Evolutionary conservation across 2,329 filamentous ascomycete genomes (phyloP), one percentile per base, ranked within the genome.

Genomic region (Elsinoe arachidis): DNA sequence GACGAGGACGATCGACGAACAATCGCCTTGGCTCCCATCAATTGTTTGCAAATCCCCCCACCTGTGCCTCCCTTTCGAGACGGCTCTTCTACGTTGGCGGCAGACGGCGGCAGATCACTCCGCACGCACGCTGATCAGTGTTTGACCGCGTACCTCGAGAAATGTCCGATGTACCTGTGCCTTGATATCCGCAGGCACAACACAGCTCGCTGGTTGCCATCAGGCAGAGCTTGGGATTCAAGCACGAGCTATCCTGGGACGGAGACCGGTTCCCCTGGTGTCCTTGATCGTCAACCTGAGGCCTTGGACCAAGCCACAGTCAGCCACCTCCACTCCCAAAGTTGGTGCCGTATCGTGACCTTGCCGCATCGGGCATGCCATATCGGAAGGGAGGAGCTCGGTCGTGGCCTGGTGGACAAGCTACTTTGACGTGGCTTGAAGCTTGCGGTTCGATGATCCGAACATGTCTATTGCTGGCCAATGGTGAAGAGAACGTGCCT

Each of bases 361-460:
- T 39, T 35, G n/a, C 49, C 35, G n/a, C 34, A 53, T 38, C 33
- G n/a, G 33, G 19, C 15, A 17, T 15, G 14, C 15, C 33, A 39
- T 39, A 15, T 53, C 21, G 49, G 33, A 53, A 11, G 33, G 15
- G 10, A 11, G 17, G 49, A 53, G 41, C 35, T 39, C 33, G 33
- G 35, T 53, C 35, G 11, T 21, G 21, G 19, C 37, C 49, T 38
- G 33, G 33, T 19, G 19, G 12, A 34, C 33, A 53, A n/a, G 34
- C 49, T 53, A 53, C 21, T 26, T 33, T 26, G 3, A 11, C 5
- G 49, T 53, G 49, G 49, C 49, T 53, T 53, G 33, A 38, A 37
- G 49, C 35, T 53, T 53, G 49, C 49, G 49, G 49, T 39, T 39
- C 49, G 14, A 38, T 53, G 49, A 38, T 53, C 49, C 49, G 49